Percentiles rank a stretch among this genome's conserved stretches.
Evolutionary conservation across 2,329 filamentous ascomycete genomes (phyloP).

Genomic region (Endocalyx cinctus): DNA sequence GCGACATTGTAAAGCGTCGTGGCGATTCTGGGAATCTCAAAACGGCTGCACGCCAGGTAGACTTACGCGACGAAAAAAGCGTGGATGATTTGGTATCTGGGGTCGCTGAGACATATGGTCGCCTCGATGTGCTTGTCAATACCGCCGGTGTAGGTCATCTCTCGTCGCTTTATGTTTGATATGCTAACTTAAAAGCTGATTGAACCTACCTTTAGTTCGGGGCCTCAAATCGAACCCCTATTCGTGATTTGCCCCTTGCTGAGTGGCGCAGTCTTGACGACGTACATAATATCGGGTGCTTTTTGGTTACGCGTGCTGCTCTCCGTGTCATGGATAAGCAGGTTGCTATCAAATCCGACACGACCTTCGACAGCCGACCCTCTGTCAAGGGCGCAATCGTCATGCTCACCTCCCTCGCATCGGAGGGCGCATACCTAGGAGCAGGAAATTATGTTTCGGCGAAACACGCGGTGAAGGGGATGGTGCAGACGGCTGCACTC

Average conservation of each 20-base stretch:
- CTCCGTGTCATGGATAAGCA: conserved; percentile 14
- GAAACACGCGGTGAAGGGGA: conserved; percentile 15
- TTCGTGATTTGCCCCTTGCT: conserved; percentile 13
- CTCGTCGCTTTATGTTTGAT: not conserved
- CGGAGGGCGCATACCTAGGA: conserved; percentile 13
- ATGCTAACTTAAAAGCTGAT: too few relatives aligned
- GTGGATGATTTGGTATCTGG: conserved; percentile 8
- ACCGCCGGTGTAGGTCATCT: conserved; percentile 10
- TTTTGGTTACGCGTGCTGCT: conserved; percentile 13
- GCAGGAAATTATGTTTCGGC: conserved; percentile 12
- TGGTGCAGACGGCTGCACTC: conserved; percentile 15
- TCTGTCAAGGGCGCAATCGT: conserved; percentile 11
- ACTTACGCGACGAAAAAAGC: conserved; percentile 11
- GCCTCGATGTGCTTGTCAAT: conserved; percentile 13
- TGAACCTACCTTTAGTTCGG: conserved; percentile 12
- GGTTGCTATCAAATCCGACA: conserved; percentile 1
- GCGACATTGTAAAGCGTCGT: conserved; percentile 6
- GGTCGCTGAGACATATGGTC: conserved; percentile 8
- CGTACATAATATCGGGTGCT: conserved; percentile 15
- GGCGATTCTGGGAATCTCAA: conserved; percentile 2
- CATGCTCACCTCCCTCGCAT: conserved; percentile 14
- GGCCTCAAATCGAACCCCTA: conserved; percentile 9
- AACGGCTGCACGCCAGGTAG: conserved; percentile 4
- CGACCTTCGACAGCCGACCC: conserved; percentile 1
- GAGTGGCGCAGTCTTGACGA: conserved; percentile 15